A percentile compares a stretch with the other conserved stretches of the same genome.
Evolutionary conservation across 2,329 filamentous ascomycete species (phyloP).

Genomic region (Ophiostoma populinum): DNA sequence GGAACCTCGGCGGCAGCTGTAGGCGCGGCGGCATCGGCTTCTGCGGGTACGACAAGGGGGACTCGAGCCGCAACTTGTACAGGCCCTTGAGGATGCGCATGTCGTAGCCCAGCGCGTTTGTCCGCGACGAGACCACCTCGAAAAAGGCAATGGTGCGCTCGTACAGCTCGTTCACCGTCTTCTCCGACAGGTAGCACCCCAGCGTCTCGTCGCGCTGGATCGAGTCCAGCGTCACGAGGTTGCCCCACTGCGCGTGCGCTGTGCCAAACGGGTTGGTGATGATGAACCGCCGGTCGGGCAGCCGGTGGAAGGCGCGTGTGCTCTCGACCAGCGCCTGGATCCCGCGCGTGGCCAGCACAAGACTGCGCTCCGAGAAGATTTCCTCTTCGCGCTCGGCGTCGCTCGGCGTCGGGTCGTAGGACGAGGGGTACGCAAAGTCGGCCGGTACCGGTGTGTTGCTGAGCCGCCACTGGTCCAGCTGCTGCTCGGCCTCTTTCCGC

Average conservation of each 20-base stretch:
- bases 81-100: constrained; percentile 43
- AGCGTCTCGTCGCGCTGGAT: constrained; percentile 54
- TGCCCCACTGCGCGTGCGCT: constrained; percentile 96
- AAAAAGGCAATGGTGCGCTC: constrained; percentile 63
- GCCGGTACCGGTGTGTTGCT: too few species aligned
- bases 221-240: constrained; percentile 77
- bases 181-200: constrained; percentile 34
- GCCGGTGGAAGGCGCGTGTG: constrained; percentile 60
- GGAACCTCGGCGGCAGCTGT: background rate
- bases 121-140: constrained; percentile 48
- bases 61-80: too few species aligned
- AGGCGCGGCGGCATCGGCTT: background rate
- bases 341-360: constrained; percentile 41
- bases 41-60: too few species aligned
- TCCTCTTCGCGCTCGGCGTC: background rate
- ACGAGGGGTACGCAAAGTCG: background rate
- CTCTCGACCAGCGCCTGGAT: constrained; percentile 66
- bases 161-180: constrained; percentile 43
- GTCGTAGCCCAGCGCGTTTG: constrained; percentile 59
- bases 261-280: constrained; percentile 96
- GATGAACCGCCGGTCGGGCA: constrained; percentile 50
- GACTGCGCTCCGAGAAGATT: constrained; percentile 24
- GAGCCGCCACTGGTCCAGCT: background rate
- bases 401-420: background rate
- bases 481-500: background rate